Evolutionary conservation across 805 yeast genomes (phyloP), one percentile per base, ranked within the genome.

Genomic region (Saturnispora serradocipensis): DNA sequence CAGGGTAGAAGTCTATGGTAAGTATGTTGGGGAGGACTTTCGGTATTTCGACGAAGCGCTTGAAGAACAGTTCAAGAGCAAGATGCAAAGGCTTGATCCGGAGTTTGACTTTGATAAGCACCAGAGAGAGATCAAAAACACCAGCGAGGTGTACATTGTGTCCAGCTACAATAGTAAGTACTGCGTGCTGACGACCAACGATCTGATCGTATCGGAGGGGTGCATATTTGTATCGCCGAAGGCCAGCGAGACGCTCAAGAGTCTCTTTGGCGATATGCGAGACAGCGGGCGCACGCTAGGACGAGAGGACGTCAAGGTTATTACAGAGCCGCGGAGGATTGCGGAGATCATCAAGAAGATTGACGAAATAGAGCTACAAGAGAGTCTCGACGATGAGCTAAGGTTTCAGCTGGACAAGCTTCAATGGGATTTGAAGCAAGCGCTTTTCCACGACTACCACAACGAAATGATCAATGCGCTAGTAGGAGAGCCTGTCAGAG

Each of bases 381-480:
- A 27, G 15, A n/a, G 30, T 28, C 3, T 28, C 28, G 25, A 15
- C 35, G 35, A 25, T 18, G 49, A 46, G 25, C n/a, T 25, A 25
- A 18, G 18, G 18, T n/a, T 20, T 3, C 34, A 24, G 15, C 20
- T 47, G 28, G 30, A 9, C 18, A 27, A 47, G 30, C 30, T 47
- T 10, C 16, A 20, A 20, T 47, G 45, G 44, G 45, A 47, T 39
- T 28, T 47, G 20, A 47, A 47, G 30, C 7, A 39, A 35, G 36
- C 44, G 18, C 27, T 47, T 4, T 47, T 47, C 20, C 28, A 32
- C 13, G 45, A 47, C 20, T 47, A 47, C 16, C 44, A 47, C 27
- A 36, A 47, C 13, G 49, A 47, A 32, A 47, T 47, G 49, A 47
- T 39, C 7, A 32, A 28, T 11, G 43, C 45, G 18, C 28, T 47